phyloP scores from a whole-genome alignment of 2,329 filamentous ascomycete species.

The Tolypocladium album region DNA sequence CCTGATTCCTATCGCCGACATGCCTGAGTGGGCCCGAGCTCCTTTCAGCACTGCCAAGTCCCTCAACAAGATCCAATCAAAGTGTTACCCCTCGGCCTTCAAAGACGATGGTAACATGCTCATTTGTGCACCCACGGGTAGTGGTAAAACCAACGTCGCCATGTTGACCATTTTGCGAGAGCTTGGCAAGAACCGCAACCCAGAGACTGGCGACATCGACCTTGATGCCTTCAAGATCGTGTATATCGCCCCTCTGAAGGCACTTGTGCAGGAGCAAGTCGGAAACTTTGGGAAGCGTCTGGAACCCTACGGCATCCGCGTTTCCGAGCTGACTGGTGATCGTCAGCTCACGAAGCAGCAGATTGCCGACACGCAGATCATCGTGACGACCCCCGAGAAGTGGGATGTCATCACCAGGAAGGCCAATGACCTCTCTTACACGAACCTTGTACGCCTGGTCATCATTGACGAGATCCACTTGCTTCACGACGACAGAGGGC shows the following conservation, averaged over 20 bases:
- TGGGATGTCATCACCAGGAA: slow-evolving; percentile 99
- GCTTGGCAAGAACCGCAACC: slow-evolving; percentile 88
- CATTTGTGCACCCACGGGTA: slow-evolving; percentile 92
- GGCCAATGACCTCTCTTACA: slow-evolving; percentile 93
- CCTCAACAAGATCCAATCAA: slow-evolving; percentile 91
- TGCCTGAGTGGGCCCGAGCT: slow-evolving; percentile 83
- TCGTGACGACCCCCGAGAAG: slow-evolving; percentile 97
- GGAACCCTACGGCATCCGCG: slow-evolving; percentile 81
- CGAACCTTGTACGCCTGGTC: slow-evolving; percentile 87
- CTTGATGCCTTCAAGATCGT: slow-evolving; percentile 97
- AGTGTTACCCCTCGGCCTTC: slow-evolving; percentile 85
- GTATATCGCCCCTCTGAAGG: slow-evolving; percentile 93
- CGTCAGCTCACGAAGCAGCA: slow-evolving; percentile 97
- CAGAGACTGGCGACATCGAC: slow-evolving; percentile 84
- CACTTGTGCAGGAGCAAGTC: slow-evolving; percentile 93
- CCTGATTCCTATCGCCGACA: slow-evolving; percentile 72
- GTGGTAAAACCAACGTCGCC: slow-evolving; percentile 96
- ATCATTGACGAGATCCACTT: slow-evolving; percentile 98
- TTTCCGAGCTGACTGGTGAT: slow-evolving; percentile 94
- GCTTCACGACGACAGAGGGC: slow-evolving; percentile 92
- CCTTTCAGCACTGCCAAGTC: slow-evolving; percentile 82
- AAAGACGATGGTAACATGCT: slow-evolving; percentile 95
- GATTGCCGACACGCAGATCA: slow-evolving; percentile 94
- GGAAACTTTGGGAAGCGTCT: slow-evolving; percentile 92
- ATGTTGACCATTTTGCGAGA: slow-evolving; percentile 96